These are phyloP conservation scores for Alternaria viburni DNA, from an alignment of 2,329 filamentous ascomycete species.

Conservation along the genomic window DNA sequence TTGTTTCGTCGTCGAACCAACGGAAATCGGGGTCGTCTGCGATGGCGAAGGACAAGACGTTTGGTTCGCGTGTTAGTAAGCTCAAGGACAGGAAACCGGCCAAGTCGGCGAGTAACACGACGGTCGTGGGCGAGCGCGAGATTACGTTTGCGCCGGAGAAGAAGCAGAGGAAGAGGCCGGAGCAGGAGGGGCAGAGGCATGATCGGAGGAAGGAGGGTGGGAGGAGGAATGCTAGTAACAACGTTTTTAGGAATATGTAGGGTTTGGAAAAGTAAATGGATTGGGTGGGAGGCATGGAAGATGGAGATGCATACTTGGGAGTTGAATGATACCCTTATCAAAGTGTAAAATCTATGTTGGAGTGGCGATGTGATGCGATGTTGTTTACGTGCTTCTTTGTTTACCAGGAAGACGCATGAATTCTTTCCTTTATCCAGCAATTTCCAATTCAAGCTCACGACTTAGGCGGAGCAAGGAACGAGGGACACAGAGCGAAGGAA, in stretches of 20 bases:
- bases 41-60: constrained; percentile 60
- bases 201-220: constrained; percentile 55
- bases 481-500: too few relatives aligned
- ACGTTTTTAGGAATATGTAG: constrained; percentile 73
- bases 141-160: constrained; percentile 74
- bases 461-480: too few relatives aligned
- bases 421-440: accelerated
- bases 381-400: too few relatives aligned
- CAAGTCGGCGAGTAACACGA: constrained; percentile 23
- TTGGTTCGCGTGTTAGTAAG: constrained; percentile 60
- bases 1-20: constrained; percentile 56
- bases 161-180: constrained; percentile 50
- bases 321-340: constrained; percentile 1
- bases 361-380: too few relatives aligned
- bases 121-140: constrained; percentile 62
- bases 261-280: background rate
- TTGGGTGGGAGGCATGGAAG: background rate
- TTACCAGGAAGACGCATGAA: background rate
- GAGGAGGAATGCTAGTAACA: constrained; percentile 76
- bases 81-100: constrained; percentile 38
- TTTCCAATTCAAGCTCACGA: too few relatives aligned
- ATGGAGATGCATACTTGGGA: background rate
- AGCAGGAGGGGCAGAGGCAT: constrained; percentile 28
- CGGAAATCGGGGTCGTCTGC: constrained; percentile 38
- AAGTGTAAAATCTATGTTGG: background rate